Evolutionary conservation across 108 stramenopile species (phyloP), one percentile per base, ranked within the genome.

Genomic region (Cyclotella distinguenda): DNA sequence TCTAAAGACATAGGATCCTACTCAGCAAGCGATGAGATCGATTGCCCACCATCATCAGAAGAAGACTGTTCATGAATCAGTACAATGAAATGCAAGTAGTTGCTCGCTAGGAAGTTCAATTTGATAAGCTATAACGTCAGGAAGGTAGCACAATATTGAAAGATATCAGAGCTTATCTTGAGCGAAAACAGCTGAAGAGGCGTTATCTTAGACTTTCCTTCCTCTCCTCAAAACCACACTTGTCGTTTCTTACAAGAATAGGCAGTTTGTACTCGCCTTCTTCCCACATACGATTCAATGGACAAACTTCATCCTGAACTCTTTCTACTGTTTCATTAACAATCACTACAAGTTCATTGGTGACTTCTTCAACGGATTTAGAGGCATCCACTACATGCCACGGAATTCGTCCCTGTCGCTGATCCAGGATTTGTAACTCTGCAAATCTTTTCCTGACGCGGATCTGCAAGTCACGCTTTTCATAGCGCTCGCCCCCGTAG

Each of bases 401-500:
- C 12, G 88, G 79, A 13, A 89, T 78, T 23, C 68, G 57, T 12
- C 84, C 81, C 22, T 81, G 59, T 47, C 73, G 50, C 54, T 80
- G 77, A 46, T 94, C 89, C 32, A 86, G 43, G 15, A 45, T 39
- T 66, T 88, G 85, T 19, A 94, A 63, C 53, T 94, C 82, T 0
- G 69, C 74, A 68, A 94, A 94, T 59, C 89, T 67, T 57, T 89
- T 45, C 54, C 93, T 78, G 0, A 94, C 93, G n/a, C 88, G 77
- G 15, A 76, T 78, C 72, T 94, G 93, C 63, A 94, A 68, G 35
- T 91, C 89, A 32, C 79, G 60, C 63, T 89, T 87, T 77, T 94
- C 93, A 53, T 94, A 94, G 51, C 93, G 84, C 74, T 94, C 93
- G 13, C 79, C 86, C 47, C 93, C 93, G 64, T 86, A 88, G 9